A percentile compares a stretch with the other conserved stretches of the same genome.
phyloP scores from a whole-genome alignment of 2,329 filamentous ascomycete genomes.

The Thielaviopsis musarum region DNA sequence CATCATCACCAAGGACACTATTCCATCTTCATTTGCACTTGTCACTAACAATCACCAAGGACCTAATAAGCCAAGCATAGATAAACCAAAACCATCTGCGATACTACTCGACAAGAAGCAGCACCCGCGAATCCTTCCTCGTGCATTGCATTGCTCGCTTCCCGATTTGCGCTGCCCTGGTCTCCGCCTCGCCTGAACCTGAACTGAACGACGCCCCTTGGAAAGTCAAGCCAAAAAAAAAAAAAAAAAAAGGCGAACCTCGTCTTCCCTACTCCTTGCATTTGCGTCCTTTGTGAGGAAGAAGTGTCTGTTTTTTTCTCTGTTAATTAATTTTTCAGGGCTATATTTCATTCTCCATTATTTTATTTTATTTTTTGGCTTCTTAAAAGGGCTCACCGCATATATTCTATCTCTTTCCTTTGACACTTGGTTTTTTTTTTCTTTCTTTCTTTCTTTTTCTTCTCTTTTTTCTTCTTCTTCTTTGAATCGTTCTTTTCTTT shows the following conservation, averaged over 20 bases:
- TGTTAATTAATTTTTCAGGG: not conserved
- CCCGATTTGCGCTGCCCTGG: conserved; percentile 2
- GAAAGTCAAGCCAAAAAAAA: not conserved
- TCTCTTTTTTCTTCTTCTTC: conserved; percentile 9
- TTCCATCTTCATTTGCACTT: too few species aligned
- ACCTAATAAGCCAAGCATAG: not conserved
- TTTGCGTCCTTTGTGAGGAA: not conserved
- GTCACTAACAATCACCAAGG: too few species aligned
- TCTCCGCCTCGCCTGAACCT: not conserved
- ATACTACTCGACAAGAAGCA: not conserved
- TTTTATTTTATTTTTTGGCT: conserved; percentile 1
- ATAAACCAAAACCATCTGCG: not conserved
- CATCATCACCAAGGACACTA: too few species aligned
- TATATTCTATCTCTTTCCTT: conserved; percentile 1
- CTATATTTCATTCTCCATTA: not conserved
- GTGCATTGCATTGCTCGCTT: conserved; percentile 7
- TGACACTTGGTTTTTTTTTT: not conserved
- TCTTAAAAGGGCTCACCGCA: not conserved
- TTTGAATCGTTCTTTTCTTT: conserved; percentile 4
- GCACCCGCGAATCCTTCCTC: conserved; percentile 4
- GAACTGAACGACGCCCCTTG: not conserved
- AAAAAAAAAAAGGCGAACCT: not conserved
- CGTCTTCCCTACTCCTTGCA: too few species aligned
- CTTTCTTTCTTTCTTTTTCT: conserved; percentile 4
- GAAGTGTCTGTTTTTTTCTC: not conserved